Percentiles rank a stretch among this genome's conserved stretches.
phyloP scores from a whole-genome alignment of 179 eudicot species.

The Amaranthus tricolor region DNA sequence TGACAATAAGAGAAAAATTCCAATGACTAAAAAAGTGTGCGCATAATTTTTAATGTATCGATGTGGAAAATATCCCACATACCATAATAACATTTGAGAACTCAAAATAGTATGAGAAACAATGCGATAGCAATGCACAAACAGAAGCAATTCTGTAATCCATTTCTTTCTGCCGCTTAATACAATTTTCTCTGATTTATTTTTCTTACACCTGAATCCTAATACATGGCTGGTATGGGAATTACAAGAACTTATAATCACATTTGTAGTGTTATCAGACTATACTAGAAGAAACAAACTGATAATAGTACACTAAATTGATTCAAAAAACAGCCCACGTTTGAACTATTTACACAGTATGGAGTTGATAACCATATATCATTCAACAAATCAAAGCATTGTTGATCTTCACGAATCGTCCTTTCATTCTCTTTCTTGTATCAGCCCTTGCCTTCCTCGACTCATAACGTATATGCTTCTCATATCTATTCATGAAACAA shows the following conservation, averaged over 20 bases:
- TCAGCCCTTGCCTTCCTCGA: slow-evolving; percentile 92
- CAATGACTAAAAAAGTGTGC: too few relatives aligned
- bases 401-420: slow-evolving; percentile 78
- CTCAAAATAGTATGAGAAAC: not conserved
- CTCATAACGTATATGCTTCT: slow-evolving; percentile 85
- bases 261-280: not conserved
- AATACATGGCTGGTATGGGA: slow-evolving; percentile 2
- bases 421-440: slow-evolving; percentile 81
- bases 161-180: not conserved
- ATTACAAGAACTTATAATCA: not conserved
- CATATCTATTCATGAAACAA: slow-evolving; percentile 46
- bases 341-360: slow-evolving; percentile 6
- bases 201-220: not conserved
- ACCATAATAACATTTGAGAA: not conserved
- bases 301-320: slow-evolving; percentile 1
- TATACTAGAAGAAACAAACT: not conserved
- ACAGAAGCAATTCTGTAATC: not conserved
- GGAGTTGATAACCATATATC: not conserved
- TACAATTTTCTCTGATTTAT: not conserved
- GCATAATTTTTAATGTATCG: too few relatives aligned
- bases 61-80: not conserved
- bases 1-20: too few relatives aligned
- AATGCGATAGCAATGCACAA: not conserved
- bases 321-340: not conserved
- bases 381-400: slow-evolving; percentile 32